Evolutionary conservation across 495 filamentous ascomycete species (phyloP).

Genomic region (Pseudoneurospora amorphoporcata): DNA sequence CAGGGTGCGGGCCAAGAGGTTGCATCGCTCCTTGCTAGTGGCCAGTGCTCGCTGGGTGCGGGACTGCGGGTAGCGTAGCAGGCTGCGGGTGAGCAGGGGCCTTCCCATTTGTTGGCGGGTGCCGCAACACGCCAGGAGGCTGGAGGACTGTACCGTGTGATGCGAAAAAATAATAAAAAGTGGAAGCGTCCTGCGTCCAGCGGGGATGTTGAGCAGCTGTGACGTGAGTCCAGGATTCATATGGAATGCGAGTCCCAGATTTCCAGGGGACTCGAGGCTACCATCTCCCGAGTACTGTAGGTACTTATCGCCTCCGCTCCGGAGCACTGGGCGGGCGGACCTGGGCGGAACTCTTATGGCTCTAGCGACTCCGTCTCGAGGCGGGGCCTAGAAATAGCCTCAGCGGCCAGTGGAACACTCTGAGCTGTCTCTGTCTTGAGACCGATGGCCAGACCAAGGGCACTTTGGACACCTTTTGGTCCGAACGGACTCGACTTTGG

Average conservation of each 20-base stretch:
- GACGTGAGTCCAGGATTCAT: constrained; percentile 1
- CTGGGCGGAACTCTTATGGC: not conserved
- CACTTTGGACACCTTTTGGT: not conserved
- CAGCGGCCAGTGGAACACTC: not conserved
- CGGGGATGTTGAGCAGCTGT: constrained; percentile 3
- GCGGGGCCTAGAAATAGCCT: not conserved
- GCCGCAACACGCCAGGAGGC: constrained; percentile 11
- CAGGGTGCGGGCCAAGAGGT: not conserved
- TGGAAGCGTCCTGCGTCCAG: constrained; percentile 5
- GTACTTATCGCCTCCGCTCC: not conserved
- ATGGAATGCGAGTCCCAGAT: not conserved
- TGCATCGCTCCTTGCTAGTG: not conserved
- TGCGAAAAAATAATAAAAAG: constrained; percentile 12
- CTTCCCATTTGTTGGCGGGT: constrained; percentile 10
- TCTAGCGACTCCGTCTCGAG: not conserved
- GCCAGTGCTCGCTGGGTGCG: not conserved
- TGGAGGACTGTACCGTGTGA: constrained; percentile 16
- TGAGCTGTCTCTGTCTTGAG: not conserved
- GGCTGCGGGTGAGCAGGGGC: constrained; percentile 3
- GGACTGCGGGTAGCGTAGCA: constrained; percentile 2
- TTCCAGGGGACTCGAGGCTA: not conserved
- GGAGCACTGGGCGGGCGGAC: not conserved
- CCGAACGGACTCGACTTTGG: not conserved
- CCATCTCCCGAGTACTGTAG: not conserved
- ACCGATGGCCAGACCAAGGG: not conserved